Percentiles rank a stretch among this genome's conserved stretches.
phyloP scores from a whole-genome alignment of 192 early-diverging fungal genomes.

The Coemansia sp. region DNA sequence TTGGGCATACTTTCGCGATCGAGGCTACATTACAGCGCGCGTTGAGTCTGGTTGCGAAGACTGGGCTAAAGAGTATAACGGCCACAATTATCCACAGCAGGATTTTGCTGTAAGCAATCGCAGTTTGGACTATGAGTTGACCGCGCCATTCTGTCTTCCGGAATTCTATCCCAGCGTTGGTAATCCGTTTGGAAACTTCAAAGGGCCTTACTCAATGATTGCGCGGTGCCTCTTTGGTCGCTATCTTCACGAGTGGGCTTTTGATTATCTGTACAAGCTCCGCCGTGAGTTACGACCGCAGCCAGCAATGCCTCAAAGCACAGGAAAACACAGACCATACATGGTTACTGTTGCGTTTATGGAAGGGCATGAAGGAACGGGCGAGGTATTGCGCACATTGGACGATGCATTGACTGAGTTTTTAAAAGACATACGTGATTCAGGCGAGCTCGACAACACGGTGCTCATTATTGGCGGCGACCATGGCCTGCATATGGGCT shows the following conservation, averaged over 20 bases:
- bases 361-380: slow-evolving; percentile 52
- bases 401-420: slow-evolving; percentile 31
- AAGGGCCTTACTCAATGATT: slow-evolving; percentile 39
- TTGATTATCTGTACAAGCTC: slow-evolving; percentile 44
- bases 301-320: background rate
- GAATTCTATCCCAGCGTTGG: slow-evolving; percentile 51
- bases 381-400: slow-evolving; percentile 38
- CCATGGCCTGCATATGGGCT: slow-evolving; percentile 51
- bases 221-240: slow-evolving; percentile 46
- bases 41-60: slow-evolving; percentile 57
- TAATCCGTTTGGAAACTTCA: slow-evolving; percentile 58
- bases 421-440: slow-evolving; percentile 24
- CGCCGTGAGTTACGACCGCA: slow-evolving; percentile 18
- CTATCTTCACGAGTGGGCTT: slow-evolving; percentile 45
- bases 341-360: slow-evolving; percentile 35
- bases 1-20: slow-evolving; percentile 60
- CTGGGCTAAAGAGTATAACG: slow-evolving; percentile 55
- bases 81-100: slow-evolving; percentile 16
- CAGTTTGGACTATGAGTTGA: slow-evolving; percentile 57
- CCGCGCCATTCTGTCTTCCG: slow-evolving; percentile 59
- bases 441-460: slow-evolving; percentile 44
- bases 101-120: slow-evolving; percentile 38
- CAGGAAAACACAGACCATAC: slow-evolving; percentile 20
- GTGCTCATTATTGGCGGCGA: slow-evolving; percentile 33
- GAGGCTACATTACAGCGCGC: slow-evolving; percentile 56